A percentile compares a stretch with the other conserved stretches of the same genome.
phyloP scores from a whole-genome alignment of 2,329 filamentous ascomycete species.

The Chrysoporthe deuterocubensis region DNA sequence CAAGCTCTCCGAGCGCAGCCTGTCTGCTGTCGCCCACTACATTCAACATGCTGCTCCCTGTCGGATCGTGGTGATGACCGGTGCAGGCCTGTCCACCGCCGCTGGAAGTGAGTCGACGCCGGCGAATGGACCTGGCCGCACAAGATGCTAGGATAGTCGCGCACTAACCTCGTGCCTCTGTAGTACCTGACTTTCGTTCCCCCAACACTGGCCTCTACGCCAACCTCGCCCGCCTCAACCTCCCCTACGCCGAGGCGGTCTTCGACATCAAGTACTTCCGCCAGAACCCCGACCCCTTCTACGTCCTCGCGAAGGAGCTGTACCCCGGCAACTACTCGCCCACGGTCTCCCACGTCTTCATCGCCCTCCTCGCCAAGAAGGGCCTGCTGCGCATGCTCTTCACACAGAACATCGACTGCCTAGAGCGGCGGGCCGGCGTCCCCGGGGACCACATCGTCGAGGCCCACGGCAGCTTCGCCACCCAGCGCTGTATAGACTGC shows the following conservation, averaged over 20 bases:
- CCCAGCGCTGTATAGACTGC: constrained; percentile 91
- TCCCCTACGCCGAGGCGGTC: constrained; percentile 89
- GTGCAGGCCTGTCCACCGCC: constrained; percentile 83
- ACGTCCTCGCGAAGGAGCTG: constrained; percentile 86
- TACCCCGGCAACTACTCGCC: constrained; percentile 89
- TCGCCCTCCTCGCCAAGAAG: constrained; percentile 80
- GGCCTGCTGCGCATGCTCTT: constrained; percentile 82
- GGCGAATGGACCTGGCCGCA: not conserved
- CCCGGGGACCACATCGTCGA: constrained; percentile 82
- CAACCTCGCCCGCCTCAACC: constrained; percentile 82
- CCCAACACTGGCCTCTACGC: constrained; percentile 92
- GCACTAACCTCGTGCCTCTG: constrained; percentile 42
- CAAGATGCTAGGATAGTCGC: not conserved
- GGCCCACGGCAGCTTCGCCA: constrained; percentile 93
- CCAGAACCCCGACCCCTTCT: constrained; percentile 84
- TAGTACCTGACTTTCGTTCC: constrained; percentile 92
- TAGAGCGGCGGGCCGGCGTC: constrained; percentile 86
- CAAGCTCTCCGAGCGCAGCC: constrained; percentile 68
- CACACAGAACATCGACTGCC: constrained; percentile 96
- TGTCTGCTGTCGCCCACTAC: constrained; percentile 78
- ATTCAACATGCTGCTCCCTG: constrained; percentile 71
- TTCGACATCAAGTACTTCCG: constrained; percentile 94
- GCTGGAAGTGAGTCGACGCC: constrained; percentile 57
- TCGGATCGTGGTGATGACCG: constrained; percentile 85
- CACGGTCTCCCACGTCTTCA: constrained; percentile 88